Evolutionary conservation across 2,329 filamentous ascomycete species (phyloP).

Genomic region (Teratosphaeria nubilosa): DNA sequence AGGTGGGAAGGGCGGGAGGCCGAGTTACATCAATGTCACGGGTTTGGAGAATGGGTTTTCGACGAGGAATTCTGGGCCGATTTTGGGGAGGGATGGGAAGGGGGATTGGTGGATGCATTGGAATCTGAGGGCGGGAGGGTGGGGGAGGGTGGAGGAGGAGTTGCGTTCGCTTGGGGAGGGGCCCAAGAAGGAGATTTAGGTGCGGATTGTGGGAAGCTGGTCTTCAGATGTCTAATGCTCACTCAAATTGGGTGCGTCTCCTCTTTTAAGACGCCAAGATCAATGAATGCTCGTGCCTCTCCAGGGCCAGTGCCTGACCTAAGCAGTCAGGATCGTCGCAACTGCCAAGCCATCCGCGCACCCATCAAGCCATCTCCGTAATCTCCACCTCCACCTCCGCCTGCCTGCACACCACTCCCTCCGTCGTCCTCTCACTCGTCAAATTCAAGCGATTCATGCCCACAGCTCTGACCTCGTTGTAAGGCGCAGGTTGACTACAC

Average conservation of each 20-base stretch:
- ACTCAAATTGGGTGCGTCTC: too few species aligned
- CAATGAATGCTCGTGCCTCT: too few species aligned
- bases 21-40: slow-evolving; percentile 4
- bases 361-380: slow-evolving; percentile 4
- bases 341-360: too few species aligned
- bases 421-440: slow-evolving; percentile 6
- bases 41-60: slow-evolving; percentile 2
- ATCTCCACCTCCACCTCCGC: slow-evolving; percentile 10
- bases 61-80: slow-evolving; percentile 5
- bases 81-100: slow-evolving; percentile 6
- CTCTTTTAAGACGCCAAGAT: too few species aligned
- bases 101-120: slow-evolving; percentile 9
- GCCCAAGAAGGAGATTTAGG: neutral
- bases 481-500: slow-evolving; percentile 12
- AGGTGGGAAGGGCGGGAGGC: slow-evolving; percentile 2
- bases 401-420: slow-evolving; percentile 9
- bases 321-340: too few species aligned
- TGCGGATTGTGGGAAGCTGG: too few species aligned
- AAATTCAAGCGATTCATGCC: slow-evolving; percentile 9
- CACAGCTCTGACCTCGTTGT: slow-evolving; percentile 13
- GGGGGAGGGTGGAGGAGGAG: neutral
- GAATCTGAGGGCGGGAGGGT: neutral
- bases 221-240: too few species aligned
- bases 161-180: neutral
- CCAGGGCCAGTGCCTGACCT: too few species aligned